Percentiles rank a stretch among this genome's conserved stretches.
Evolutionary conservation across 108 stramenopile species (phyloP).

Genomic region (Pseudonitzschia delicatissima): DNA sequence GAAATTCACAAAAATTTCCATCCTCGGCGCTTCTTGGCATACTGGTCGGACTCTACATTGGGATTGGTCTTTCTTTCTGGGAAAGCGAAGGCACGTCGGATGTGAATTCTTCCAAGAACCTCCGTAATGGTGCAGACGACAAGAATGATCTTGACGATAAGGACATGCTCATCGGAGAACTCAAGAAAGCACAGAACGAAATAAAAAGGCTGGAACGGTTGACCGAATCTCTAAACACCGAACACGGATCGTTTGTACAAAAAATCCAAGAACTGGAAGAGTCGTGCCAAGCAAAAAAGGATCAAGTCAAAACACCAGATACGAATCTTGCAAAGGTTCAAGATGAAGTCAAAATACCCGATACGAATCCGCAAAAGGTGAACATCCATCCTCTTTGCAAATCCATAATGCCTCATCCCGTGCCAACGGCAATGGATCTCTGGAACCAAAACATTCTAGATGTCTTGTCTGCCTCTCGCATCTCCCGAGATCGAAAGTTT

Average conservation of each 20-base stretch:
- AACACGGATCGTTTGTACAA: not conserved
- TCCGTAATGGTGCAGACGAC: not conserved
- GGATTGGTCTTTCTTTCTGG: conserved; percentile 20
- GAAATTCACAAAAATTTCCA: not conserved
- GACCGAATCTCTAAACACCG: not conserved
- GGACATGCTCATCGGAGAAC: not conserved
- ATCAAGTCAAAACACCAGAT: not conserved
- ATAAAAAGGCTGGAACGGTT: not conserved
- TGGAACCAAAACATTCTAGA: conserved; percentile 32
- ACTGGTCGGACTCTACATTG: conserved; percentile 19
- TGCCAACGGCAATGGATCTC: conserved; percentile 27
- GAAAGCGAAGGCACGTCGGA: too few species aligned
- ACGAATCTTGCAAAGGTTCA: not conserved
- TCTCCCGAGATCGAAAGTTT: conserved; percentile 23
- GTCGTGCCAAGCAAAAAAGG: not conserved
- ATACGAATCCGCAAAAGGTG: not conserved
- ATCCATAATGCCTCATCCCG: conserved; percentile 19
- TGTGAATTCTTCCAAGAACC: conserved; percentile 4
- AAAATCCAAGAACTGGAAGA: not conserved
- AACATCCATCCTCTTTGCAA: conserved; percentile 31
- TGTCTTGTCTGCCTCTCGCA: conserved; percentile 26
- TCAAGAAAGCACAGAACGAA: not conserved
- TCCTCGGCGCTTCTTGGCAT: conserved; percentile 2
- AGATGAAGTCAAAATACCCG: not conserved
- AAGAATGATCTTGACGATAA: not conserved